Evolutionary conservation across 2,329 filamentous ascomycete genomes (phyloP), one percentile per base, ranked within the genome.

Genomic region (Tolypocladium cylindrosporum): DNA sequence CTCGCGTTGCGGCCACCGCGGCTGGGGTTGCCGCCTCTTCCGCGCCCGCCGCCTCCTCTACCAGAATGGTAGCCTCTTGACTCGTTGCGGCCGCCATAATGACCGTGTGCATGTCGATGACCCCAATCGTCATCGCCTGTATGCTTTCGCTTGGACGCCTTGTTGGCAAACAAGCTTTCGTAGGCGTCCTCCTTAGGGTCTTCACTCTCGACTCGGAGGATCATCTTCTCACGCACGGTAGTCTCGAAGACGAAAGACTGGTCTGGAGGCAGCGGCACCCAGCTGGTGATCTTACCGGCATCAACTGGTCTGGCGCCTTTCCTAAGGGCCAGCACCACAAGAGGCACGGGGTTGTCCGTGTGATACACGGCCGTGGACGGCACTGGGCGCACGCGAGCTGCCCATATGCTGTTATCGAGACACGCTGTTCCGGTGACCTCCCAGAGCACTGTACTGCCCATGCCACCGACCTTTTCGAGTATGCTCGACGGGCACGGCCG

Each of bases 391-490:
- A 97, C 83, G 50, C 86, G 82, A 19, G 88, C 91, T 6, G 93
- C 94, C 92, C 93, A 99, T 43, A 97, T 81, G 64, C 83, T 88
- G 69, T 91, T 87, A 60, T 96, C 88, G 63, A 84, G 85, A 63
- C 82, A 84, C 0, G 85, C 91, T 7, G 87, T 84, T 42, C 87
- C 90, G 0, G 85, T 89, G 5, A 96, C 87, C 70, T 90, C 84
- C 91, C 93, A 99, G 45, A 77, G 84, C 73, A 95, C 82, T 72
- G 88, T 93, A 65, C 84, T 86, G 40, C 91, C 91, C 67, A 96
- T 85, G 36, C 93, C 93, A 48, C 94, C 94, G 13, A 94, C 88
- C 71, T 91, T 94, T 56, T 89, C 82, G 39, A 97, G 76, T 27
- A 95, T 87, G 62, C 80, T 82, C 55, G 81, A 78, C 3, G 88